These are phyloP conservation scores for Solanum hybrid DNA, from an alignment of 305 asterid species.

Conservation along the genomic window DNA sequence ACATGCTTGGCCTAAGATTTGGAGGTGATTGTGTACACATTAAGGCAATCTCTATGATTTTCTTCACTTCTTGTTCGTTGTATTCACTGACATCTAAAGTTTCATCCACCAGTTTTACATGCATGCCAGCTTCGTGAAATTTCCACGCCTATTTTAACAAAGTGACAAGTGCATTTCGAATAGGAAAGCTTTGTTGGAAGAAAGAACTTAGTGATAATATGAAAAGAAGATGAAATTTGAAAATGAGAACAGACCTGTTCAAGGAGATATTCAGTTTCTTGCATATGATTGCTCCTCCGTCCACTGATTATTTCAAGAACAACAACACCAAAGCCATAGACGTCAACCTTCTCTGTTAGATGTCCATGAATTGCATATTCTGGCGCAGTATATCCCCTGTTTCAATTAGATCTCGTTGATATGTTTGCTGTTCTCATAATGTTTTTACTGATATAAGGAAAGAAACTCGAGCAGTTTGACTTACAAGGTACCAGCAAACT, in stretches of 20 bases:
- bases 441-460: neutral
- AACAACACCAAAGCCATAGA: no score
- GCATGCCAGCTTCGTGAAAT: constrained; percentile 35
- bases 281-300: no score
- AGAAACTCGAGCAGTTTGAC: constrained; percentile 10
- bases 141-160: constrained; percentile 47
- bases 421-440: neutral
- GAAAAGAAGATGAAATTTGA: neutral
- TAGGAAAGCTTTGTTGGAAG: neutral
- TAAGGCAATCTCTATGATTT: constrained; percentile 48
- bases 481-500: constrained; percentile 85
- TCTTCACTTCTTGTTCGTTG: constrained; percentile 41
- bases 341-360: no score
- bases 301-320: no score
- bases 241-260: no score
- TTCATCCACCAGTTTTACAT: constrained; percentile 38
- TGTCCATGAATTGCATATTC: no score
- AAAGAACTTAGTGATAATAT: neutral
- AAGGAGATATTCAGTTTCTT: no score
- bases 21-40: constrained; percentile 55
- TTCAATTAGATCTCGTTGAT: neutral
- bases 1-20: constrained; percentile 50
- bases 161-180: neutral
- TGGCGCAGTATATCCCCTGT: constrained; percentile 69
- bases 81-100: constrained; percentile 34